Conservation (phyloP, 805 yeast genomes). For the Saccharomycopsis sp. region DNA sequence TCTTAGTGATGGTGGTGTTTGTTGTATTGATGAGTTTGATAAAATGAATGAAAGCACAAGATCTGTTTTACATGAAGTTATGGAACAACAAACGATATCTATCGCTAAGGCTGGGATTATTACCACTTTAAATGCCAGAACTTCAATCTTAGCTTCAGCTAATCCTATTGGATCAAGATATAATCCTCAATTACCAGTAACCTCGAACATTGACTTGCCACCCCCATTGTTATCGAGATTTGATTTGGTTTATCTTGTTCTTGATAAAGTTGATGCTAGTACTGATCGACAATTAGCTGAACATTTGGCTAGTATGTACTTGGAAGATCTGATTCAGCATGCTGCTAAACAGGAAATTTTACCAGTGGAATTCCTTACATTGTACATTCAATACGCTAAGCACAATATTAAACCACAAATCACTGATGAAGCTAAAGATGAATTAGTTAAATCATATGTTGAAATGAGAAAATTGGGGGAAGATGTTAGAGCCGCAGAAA, state of each 20-base stretch:
- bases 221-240: slow-evolving; percentile 94
- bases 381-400: slow-evolving; percentile 91
- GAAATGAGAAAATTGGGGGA: slow-evolving; percentile 94
- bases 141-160: slow-evolving; percentile 93
- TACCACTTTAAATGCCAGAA: slow-evolving; percentile 93
- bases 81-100: slow-evolving; percentile 98
- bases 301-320: slow-evolving; percentile 85
- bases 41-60: slow-evolving; percentile 94
- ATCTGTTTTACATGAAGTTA: slow-evolving; percentile 94
- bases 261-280: slow-evolving; percentile 86
- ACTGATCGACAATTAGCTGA: slow-evolving; percentile 81
- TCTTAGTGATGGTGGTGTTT: slow-evolving; percentile 94
- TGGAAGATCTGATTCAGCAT: slow-evolving; percentile 77
- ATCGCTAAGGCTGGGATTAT: slow-evolving; percentile 98
- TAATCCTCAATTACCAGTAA: slow-evolving; percentile 91
- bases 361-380: slow-evolving; percentile 81
- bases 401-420: slow-evolving; percentile 75
- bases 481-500: slow-evolving; percentile 77
- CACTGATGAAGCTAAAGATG: slow-evolving; percentile 73
- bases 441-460: slow-evolving; percentile 81
- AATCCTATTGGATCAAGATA: slow-evolving; percentile 95
- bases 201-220: slow-evolving; percentile 91
- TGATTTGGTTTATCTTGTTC: slow-evolving; percentile 84
- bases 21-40: slow-evolving; percentile 98
- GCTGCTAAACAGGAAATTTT: slow-evolving; percentile 63